These are phyloP conservation scores for Puya raimondii DNA, from an alignment of 176 grass and related monocot species.

Conservation along the genomic window DNA sequence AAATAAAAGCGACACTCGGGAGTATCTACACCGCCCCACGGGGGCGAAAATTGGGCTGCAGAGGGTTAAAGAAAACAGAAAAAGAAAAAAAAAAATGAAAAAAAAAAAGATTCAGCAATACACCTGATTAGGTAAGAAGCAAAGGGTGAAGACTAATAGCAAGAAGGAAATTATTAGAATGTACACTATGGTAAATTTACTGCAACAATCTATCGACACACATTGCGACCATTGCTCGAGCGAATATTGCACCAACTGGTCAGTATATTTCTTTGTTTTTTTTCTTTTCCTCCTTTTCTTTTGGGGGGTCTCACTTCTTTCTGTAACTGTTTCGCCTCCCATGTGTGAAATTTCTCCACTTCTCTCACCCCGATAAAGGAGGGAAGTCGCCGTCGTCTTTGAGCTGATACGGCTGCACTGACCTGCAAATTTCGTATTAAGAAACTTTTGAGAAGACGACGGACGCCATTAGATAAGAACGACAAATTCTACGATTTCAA, in stretches of 20 bases:
- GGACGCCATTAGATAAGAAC: background rate
- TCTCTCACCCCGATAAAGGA: slow-evolving; percentile 52
- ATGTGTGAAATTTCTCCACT: background rate
- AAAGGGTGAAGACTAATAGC: background rate
- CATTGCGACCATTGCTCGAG: background rate
- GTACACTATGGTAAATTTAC: slow-evolving; percentile 16
- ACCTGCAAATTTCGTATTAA: slow-evolving; percentile 33
- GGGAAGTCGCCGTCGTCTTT: slow-evolving; percentile 86
- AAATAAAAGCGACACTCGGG: background rate
- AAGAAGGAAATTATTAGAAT: slow-evolving; percentile 11
- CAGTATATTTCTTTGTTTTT: background rate
- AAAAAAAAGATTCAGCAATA: background rate
- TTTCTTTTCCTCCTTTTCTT: background rate
- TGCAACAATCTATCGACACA: slow-evolving; percentile 3
- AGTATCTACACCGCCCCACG: background rate
- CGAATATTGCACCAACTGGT: slow-evolving; percentile 2
- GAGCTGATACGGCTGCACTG: slow-evolving; percentile 46
- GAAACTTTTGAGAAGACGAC: background rate
- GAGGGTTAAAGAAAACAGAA: background rate
- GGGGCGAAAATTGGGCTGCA: slow-evolving; percentile 7
- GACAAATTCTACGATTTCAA: background rate
- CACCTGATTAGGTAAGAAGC: background rate
- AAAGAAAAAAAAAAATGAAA: too few relatives aligned
- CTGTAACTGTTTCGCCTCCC: background rate
- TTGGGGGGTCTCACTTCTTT: background rate